These are phyloP conservation scores for Sicyos edulis DNA, from an alignment of 306 rosid genomes.

Conservation along the genomic window DNA sequence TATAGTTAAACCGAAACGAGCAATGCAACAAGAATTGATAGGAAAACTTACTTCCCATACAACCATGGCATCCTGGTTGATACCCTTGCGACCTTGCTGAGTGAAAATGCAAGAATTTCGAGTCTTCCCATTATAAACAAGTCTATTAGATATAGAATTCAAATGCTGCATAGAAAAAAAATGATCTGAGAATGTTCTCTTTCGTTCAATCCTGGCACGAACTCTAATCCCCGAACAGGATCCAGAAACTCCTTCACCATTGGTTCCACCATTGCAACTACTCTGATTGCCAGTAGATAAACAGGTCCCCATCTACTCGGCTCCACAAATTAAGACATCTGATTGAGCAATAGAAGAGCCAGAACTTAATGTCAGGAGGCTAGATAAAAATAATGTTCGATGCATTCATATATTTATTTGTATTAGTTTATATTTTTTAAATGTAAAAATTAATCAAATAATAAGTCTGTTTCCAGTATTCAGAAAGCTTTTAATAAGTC, in stretches of 20 bases:
- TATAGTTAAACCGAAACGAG: background rate
- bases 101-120: no score
- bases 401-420: no score
- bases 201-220: conserved; percentile 40
- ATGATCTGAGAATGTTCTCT: conserved; percentile 74
- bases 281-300: conserved; percentile 57
- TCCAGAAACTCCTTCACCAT: conserved; percentile 47
- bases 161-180: conserved; percentile 51
- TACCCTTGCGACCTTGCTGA: no score
- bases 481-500: no score
- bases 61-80: no score
- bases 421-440: no score
- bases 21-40: background rate
- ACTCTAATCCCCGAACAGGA: conserved; percentile 42
- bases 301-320: conserved; percentile 81
- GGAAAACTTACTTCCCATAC: no score
- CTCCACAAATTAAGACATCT: conserved; percentile 43
- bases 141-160: conserved; percentile 56
- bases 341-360: background rate
- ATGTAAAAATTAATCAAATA: no score
- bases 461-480: no score
- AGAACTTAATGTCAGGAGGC: no score
- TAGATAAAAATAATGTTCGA: no score
- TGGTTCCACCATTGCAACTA: conserved; percentile 67
- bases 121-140: conserved; percentile 78